These are phyloP conservation scores for Eimeria praecox DNA, from an alignment of 169 alveolate genomes.

Conservation along the genomic window DNA sequence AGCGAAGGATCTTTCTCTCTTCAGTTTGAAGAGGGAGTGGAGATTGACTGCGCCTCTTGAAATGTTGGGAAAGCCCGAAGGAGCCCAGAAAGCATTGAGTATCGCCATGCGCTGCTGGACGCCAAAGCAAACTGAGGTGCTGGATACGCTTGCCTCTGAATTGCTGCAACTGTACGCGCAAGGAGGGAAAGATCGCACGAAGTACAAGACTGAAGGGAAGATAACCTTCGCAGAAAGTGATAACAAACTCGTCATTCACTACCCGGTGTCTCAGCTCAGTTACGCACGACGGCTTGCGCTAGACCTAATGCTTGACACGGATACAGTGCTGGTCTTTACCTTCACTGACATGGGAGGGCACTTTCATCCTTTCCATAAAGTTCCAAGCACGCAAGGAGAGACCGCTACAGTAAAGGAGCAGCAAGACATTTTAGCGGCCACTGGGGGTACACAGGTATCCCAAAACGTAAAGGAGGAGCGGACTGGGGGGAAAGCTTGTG, in stretches of 20 bases:
- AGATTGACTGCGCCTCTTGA: neutral
- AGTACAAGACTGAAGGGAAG: neutral
- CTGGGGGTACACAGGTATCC: neutral
- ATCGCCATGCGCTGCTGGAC: neutral
- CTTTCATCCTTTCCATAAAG: conserved; percentile 56
- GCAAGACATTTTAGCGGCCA: neutral
- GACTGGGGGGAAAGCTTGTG: neutral
- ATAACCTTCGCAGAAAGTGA: neutral
- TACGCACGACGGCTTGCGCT: conserved; percentile 5
- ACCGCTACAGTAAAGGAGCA: neutral
- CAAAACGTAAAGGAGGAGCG: neutral
- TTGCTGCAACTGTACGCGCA: conserved; percentile 47
- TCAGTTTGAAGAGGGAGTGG: conserved; percentile 23
- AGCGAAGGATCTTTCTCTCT: conserved; percentile 4
- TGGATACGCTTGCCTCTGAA: conserved; percentile 21
- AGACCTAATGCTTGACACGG: neutral
- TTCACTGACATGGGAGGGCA: conserved; percentile 44
- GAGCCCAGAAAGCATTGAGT: neutral
- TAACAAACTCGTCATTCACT: neutral
- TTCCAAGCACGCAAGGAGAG: neutral
- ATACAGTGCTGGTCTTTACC: conserved; percentile 28
- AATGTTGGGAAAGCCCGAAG: neutral
- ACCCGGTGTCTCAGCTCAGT: conserved; percentile 7
- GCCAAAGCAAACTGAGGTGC: neutral
- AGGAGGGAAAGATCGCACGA: conserved; percentile 29